Evolutionary conservation across 257 asterid genomes (phyloP).

Genomic region (Lavandula angustifolia): DNA sequence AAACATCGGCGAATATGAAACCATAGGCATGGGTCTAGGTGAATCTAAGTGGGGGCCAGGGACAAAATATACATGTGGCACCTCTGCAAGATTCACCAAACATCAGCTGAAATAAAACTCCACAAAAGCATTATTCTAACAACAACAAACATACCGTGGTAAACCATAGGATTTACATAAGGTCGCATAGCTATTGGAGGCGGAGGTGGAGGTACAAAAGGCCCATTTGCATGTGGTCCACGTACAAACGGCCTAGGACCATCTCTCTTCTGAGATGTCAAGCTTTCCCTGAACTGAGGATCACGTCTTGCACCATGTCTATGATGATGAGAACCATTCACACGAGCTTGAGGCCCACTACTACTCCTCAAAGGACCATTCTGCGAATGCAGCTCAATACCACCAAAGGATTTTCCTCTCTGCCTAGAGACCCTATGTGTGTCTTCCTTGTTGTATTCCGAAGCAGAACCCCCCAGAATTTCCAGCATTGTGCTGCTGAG

Average conservation of each 20-base stretch:
- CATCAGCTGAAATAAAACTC: conserved; percentile 22
- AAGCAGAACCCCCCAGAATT: conserved; percentile 34
- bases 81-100: conserved; percentile 42
- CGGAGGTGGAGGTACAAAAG: conserved; percentile 41
- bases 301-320: conserved; percentile 60
- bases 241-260: conserved; percentile 49
- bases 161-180: conserved; percentile 42
- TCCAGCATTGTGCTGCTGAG: conserved; percentile 33
- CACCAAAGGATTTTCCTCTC: conserved; percentile 49
- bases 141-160: conserved; percentile 50
- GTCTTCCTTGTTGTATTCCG: conserved; percentile 47
- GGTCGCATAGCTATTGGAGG: conserved; percentile 43
- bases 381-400: conserved; percentile 52
- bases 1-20: conserved; percentile 40
- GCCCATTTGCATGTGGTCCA: conserved; percentile 41
- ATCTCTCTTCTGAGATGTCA: conserved; percentile 49
- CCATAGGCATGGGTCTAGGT: conserved; percentile 43
- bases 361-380: conserved; percentile 51
- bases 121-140: conserved; percentile 11
- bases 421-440: conserved; percentile 46
- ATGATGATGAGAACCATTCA: conserved; percentile 49
- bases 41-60: conserved; percentile 48
- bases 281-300: conserved; percentile 52
- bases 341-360: conserved; percentile 51
- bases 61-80: conserved; percentile 43